phyloP scores from a whole-genome alignment of 2,329 filamentous ascomycete species.

The Aspergillus hiratsukae region DNA sequence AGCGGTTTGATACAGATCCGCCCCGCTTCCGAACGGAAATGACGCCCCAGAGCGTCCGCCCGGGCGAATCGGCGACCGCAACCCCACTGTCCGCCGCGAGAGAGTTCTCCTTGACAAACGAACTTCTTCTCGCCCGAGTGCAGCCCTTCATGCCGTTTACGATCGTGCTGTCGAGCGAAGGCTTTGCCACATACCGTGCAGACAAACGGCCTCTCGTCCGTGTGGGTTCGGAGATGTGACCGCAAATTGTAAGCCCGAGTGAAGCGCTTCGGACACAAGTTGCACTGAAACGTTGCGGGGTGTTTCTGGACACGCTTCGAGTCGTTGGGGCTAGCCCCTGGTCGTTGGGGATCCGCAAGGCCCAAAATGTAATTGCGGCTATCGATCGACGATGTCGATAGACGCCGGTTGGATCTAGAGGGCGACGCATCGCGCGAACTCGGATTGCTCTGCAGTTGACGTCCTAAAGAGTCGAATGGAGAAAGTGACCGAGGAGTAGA shows the following conservation, averaged over 20 bases:
- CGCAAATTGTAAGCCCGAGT: conserved; percentile 94
- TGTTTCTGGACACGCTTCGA: conserved; percentile 92
- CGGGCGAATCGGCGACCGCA: conserved; percentile 90
- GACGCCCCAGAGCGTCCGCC: conserved; percentile 87
- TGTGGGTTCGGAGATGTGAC: conserved; percentile 92
- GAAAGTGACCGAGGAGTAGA: conserved; percentile 42
- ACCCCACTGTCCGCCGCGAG: conserved; percentile 79
- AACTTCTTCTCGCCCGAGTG: conserved; percentile 99
- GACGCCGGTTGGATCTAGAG: conserved; percentile 38
- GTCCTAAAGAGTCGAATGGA: conserved; percentile 32
- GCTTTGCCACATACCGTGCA: conserved; percentile 96
- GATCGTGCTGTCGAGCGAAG: conserved; percentile 94
- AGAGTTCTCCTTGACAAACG: conserved; percentile 87
- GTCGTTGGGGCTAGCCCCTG: conserved; percentile 57
- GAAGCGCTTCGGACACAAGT: conserved; percentile 88
- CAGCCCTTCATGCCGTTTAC: conserved; percentile 92
- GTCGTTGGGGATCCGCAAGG: conserved; percentile 81
- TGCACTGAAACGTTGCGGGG: conserved; percentile 94
- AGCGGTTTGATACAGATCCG: conserved; percentile 96
- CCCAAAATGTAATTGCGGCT: conserved; percentile 79
- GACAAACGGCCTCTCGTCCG: conserved; percentile 93
- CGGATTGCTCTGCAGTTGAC: conserved; percentile 36
- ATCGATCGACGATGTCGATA: conserved; percentile 46
- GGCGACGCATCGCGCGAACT: conserved; percentile 44
- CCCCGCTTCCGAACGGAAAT: conserved; percentile 93